These are phyloP conservation scores for Fomes fomentarius DNA, from an alignment of 1,284 basidiomycete genomes.

Conservation along the genomic window DNA sequence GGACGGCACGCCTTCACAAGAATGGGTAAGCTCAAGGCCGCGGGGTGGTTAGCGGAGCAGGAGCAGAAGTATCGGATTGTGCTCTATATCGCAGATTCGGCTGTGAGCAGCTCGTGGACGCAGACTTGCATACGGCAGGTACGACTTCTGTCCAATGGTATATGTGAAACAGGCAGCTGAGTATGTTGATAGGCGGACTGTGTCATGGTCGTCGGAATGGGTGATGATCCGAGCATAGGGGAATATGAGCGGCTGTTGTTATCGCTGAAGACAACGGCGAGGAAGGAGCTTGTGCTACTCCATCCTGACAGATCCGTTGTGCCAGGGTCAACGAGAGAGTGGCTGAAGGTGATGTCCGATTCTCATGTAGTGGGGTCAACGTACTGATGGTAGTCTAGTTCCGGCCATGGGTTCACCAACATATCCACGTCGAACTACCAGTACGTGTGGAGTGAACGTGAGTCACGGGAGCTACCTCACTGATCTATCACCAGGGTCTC, in stretches of 20 bases:
- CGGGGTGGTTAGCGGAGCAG: conserved; percentile 93
- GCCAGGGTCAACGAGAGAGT: conserved; percentile 93
- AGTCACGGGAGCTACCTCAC: background rate
- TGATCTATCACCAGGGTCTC: conserved; percentile 50
- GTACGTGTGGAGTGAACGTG: conserved; percentile 44
- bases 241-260: conserved; percentile 93
- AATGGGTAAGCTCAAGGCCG: conserved; percentile 94
- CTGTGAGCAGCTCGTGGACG: conserved; percentile 94
- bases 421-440: conserved; percentile 88
- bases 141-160: conserved; percentile 20
- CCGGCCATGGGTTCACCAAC: conserved; percentile 94
- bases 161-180: conserved; percentile 2
- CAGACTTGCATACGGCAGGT: conserved; percentile 95
- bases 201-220: conserved; percentile 94
- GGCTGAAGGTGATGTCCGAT: conserved; percentile 78
- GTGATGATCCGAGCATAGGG: conserved; percentile 87
- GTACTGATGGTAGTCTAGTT: conserved; percentile 49
- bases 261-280: conserved; percentile 95
- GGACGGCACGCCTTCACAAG: conserved; percentile 92
- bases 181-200: conserved; percentile 78
- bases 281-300: conserved; percentile 94
- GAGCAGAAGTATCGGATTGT: conserved; percentile 92
- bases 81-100: conserved; percentile 92
- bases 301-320: conserved; percentile 91
- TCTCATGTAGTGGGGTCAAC: background rate